phyloP scores from a whole-genome alignment of 495 filamentous ascomycete species.

The Cetradonia linearis region DNA sequence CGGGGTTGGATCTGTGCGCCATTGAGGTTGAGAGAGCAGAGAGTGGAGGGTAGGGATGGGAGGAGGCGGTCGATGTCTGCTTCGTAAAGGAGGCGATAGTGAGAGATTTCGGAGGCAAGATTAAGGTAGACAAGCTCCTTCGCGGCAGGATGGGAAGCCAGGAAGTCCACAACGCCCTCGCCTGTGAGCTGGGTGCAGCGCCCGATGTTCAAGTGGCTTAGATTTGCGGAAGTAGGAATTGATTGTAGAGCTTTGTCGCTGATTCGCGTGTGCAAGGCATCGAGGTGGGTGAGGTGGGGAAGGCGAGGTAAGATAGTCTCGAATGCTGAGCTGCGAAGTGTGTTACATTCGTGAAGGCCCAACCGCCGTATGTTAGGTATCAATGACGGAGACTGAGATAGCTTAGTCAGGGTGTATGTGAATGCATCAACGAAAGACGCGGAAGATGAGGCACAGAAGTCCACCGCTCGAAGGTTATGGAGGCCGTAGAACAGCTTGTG shows the following conservation, averaged over 20 bases:
- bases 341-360: slow-evolving; percentile 74
- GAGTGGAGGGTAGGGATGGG: slow-evolving; percentile 53
- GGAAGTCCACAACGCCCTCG: slow-evolving; percentile 56
- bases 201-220: slow-evolving; percentile 73
- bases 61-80: slow-evolving; percentile 57
- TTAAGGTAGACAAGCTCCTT: slow-evolving; percentile 62
- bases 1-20: slow-evolving; percentile 57
- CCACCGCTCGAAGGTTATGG: slow-evolving; percentile 57
- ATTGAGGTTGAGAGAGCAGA: slow-evolving; percentile 68
- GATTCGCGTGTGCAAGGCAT: slow-evolving; percentile 70
- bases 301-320: slow-evolving; percentile 62
- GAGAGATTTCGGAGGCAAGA: slow-evolving; percentile 61
- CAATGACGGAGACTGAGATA: slow-evolving; percentile 35
- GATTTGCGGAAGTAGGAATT: slow-evolving; percentile 58
- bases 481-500: slow-evolving; percentile 59
- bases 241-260: slow-evolving; percentile 61
- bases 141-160: slow-evolving; percentile 63
- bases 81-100: slow-evolving; percentile 59
- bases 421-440: slow-evolving; percentile 56
- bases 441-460: slow-evolving; percentile 75
- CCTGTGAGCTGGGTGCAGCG: slow-evolving; percentile 66
- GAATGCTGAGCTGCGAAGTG: slow-evolving; percentile 57
- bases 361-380: slow-evolving; percentile 55
- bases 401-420: slow-evolving; percentile 35
- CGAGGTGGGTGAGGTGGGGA: slow-evolving; percentile 63